These are phyloP conservation scores for Ophiostoma quercus DNA, from an alignment of 2,329 filamentous ascomycete species.

Conservation along the genomic window DNA sequence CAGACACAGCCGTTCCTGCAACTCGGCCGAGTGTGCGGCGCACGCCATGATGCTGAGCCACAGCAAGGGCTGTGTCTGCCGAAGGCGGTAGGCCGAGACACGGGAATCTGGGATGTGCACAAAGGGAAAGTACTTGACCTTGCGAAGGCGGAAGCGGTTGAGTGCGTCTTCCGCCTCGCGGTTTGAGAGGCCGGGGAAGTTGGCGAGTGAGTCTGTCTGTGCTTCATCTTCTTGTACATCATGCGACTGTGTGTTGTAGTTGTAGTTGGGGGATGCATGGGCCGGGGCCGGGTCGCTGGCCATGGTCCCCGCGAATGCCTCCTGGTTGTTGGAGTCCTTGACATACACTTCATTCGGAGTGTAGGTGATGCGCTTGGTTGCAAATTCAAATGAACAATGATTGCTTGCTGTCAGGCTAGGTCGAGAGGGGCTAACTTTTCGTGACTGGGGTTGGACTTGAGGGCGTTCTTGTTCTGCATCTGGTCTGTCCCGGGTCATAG, in stretches of 20 bases:
- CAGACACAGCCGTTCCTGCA: constrained; percentile 26
- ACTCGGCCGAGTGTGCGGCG: constrained; percentile 38
- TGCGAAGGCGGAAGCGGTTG: constrained; percentile 15
- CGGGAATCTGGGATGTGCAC: constrained; percentile 37
- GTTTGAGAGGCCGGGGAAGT: not conserved
- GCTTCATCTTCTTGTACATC: not conserved
- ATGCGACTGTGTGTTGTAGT: not conserved
- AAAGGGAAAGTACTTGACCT: constrained; percentile 41
- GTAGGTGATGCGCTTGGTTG: constrained; percentile 9
- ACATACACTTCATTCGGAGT: constrained; percentile 17
- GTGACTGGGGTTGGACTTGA: not conserved
- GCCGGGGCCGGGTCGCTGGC: not conserved
- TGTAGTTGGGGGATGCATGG: not conserved
- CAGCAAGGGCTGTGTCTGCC: constrained; percentile 41
- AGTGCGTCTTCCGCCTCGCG: constrained; percentile 18
- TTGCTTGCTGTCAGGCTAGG: not conserved
- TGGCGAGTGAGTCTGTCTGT: not conserved
- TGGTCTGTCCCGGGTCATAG: not conserved
- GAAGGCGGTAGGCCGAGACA: constrained; percentile 36
- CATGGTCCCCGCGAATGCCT: not conserved
- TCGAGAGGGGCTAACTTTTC: not conserved
- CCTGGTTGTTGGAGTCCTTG: not conserved
- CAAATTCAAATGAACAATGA: not conserved
- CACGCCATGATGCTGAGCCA: constrained; percentile 47
- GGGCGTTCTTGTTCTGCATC: not conserved